Percentiles rank a stretch among this genome's conserved stretches.
These are phyloP conservation scores for Trichophaea hybrida DNA, from an alignment of 2,329 filamentous ascomycete species.

Conservation along the genomic window DNA sequence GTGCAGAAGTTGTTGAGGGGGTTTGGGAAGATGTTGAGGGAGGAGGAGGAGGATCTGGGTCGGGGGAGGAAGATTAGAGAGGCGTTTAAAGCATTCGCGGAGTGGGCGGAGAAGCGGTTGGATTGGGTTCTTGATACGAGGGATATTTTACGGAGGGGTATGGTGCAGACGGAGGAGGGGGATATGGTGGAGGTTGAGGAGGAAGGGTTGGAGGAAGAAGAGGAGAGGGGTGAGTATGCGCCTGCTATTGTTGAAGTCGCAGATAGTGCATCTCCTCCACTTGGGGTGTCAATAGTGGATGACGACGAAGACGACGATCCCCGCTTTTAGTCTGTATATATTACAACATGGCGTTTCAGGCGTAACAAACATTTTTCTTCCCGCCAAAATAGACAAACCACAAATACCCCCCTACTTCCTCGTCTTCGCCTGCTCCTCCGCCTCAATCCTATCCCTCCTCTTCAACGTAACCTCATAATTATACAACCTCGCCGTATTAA, in stretches of 20 bases:
- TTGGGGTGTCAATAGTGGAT: neutral
- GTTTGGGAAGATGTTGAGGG: constrained; percentile 21
- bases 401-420: constrained; percentile 2
- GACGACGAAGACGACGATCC: constrained; percentile 8
- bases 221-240: constrained; percentile 21
- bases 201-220: constrained; percentile 20
- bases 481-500: constrained; percentile 91
- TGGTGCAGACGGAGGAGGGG: constrained; percentile 20
- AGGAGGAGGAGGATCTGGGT: constrained; percentile 11
- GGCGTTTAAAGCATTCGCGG: constrained; percentile 13
- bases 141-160: constrained; percentile 18
- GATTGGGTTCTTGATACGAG: constrained; percentile 19
- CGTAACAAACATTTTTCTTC: neutral
- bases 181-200: constrained; percentile 23
- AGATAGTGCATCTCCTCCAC: neutral
- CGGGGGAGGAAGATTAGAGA: constrained; percentile 7
- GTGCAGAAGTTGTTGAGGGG: constrained; percentile 21
- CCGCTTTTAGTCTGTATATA: neutral
- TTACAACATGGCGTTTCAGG: neutral
- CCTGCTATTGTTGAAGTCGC: constrained; percentile 14
- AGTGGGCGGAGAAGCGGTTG: constrained; percentile 15
- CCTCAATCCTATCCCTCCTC: constrained; percentile 65
- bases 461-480: constrained; percentile 98
- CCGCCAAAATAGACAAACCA: neutral
- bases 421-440: constrained; percentile 26